Percentiles rank a stretch among this genome's conserved stretches.
Conservation (phyloP, 352 stramenopile species). For the Phytophthora hibernalis region DNA sequence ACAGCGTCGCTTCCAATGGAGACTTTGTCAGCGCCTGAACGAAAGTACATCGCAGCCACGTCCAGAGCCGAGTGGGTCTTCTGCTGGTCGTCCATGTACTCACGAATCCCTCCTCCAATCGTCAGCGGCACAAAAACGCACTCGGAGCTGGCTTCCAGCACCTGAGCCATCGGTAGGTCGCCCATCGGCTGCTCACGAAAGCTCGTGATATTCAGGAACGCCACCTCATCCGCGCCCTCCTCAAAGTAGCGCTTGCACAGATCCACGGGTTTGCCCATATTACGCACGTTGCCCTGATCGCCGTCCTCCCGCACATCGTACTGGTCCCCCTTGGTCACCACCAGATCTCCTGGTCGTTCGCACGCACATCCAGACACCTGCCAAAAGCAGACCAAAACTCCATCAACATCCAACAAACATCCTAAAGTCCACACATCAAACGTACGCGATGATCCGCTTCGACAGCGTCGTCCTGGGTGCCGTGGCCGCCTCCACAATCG, state of each 20-base stretch:
- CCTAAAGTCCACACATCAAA: conserved; percentile 18
- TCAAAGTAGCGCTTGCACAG: conserved; percentile 96
- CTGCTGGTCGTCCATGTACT: conserved; percentile 93
- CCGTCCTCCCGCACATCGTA: conserved; percentile 97
- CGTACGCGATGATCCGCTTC: conserved; percentile 95
- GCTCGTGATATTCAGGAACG: conserved; percentile 99
- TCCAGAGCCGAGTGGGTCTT: conserved; percentile 93
- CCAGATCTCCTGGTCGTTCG: conserved; percentile 96
- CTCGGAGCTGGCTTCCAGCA: conserved; percentile 95
- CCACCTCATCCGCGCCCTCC: conserved; percentile 96
- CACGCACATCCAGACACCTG: conserved; percentile 96
- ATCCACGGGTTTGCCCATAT: conserved; percentile 97
- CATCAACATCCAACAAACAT: conserved; percentile 1
- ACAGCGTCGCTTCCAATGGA: conserved; percentile 98
- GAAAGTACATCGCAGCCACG: conserved; percentile 97
- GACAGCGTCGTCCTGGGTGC: conserved; percentile 80
- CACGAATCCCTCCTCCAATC: conserved; percentile 97
- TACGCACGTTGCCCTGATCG: conserved; percentile 91
- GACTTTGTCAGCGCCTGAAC: conserved; percentile 98
- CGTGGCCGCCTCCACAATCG: conserved; percentile 37
- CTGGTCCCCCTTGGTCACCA: conserved; percentile 99
- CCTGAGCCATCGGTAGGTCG: conserved; percentile 96
- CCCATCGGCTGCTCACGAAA: conserved; percentile 97
- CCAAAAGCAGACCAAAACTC: background rate
- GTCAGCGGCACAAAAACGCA: conserved; percentile 98